Conservation (phyloP, 345 rosid species). For the Syzygium aqueum region DNA sequence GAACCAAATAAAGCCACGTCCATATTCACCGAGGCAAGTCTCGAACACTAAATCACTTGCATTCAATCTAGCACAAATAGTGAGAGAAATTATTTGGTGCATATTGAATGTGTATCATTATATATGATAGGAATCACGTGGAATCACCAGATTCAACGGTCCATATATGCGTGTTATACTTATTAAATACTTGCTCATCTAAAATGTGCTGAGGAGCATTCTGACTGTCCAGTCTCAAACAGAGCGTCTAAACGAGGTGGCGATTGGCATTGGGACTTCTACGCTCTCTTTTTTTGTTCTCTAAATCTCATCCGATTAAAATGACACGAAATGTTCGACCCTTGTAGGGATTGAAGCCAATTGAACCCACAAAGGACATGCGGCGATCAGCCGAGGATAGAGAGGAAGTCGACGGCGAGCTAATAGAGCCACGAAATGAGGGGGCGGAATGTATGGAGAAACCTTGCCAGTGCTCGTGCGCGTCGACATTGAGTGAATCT, state of each 20-base stretch:
- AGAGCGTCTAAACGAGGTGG: background rate
- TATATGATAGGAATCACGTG: background rate
- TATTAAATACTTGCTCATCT: background rate
- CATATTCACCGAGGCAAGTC: constrained; percentile 8
- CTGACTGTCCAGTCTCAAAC: background rate
- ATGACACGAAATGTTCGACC: background rate
- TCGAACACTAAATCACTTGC: background rate
- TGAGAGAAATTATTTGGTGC: too few relatives aligned
- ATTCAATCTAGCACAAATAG: background rate
- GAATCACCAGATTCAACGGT: background rate
- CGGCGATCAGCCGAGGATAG: background rate
- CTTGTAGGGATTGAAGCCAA: constrained; percentile 11
- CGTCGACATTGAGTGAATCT: background rate
- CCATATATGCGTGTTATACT: rapidly evolving
- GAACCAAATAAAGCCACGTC: constrained; percentile 17
- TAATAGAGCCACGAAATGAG: background rate
- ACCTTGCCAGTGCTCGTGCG: constrained; percentile 31
- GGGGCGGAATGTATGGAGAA: background rate
- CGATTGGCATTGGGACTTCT: background rate
- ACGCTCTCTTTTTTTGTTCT: background rate
- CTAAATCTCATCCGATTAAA: background rate
- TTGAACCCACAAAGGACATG: background rate
- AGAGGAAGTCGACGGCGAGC: background rate
- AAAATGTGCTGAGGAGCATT: background rate
- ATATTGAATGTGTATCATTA: background rate